Conservation (phyloP, 2,329 filamentous ascomycete species). For the Cladorrhinum sp. region DNA sequence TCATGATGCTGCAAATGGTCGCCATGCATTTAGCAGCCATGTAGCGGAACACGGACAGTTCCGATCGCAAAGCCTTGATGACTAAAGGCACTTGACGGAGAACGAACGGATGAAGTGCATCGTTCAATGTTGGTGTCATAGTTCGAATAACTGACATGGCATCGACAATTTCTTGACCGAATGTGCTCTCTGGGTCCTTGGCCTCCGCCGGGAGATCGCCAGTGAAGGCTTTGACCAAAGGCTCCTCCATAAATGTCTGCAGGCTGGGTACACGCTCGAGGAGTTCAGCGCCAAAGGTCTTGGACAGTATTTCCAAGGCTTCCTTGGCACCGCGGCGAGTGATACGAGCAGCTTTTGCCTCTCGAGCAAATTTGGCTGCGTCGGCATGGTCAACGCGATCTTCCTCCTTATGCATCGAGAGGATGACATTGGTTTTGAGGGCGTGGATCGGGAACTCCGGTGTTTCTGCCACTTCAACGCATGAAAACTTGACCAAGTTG, state of each 20-base stretch:
- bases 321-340: slow-evolving; percentile 92
- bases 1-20: slow-evolving; percentile 94
- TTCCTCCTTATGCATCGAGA: slow-evolving; percentile 96
- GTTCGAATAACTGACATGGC: slow-evolving; percentile 89
- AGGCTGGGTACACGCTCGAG: slow-evolving; percentile 84
- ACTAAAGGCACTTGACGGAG: slow-evolving; percentile 80
- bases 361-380: slow-evolving; percentile 82
- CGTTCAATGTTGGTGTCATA: slow-evolving; percentile 83
- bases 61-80: slow-evolving; percentile 81
- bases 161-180: slow-evolving; percentile 92
- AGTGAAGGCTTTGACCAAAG: slow-evolving; percentile 71
- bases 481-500: slow-evolving; percentile 96
- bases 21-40: slow-evolving; percentile 97
- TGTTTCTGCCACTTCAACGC: slow-evolving; percentile 95
- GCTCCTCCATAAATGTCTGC: slow-evolving; percentile 74
- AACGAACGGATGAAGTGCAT: slow-evolving; percentile 73
- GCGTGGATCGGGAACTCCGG: slow-evolving; percentile 89
- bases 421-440: slow-evolving; percentile 70
- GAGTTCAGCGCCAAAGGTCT: slow-evolving; percentile 72
- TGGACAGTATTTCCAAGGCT: slow-evolving; percentile 81
- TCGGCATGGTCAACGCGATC: slow-evolving; percentile 91
- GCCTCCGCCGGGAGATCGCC: slow-evolving; percentile 70
- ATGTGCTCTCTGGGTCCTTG: slow-evolving; percentile 66
- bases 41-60: slow-evolving; percentile 89
- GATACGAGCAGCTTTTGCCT: slow-evolving; percentile 84